Evolutionary conservation across 129 eudicot genomes (phyloP).

Genomic region (Centaurea solstitialis): DNA sequence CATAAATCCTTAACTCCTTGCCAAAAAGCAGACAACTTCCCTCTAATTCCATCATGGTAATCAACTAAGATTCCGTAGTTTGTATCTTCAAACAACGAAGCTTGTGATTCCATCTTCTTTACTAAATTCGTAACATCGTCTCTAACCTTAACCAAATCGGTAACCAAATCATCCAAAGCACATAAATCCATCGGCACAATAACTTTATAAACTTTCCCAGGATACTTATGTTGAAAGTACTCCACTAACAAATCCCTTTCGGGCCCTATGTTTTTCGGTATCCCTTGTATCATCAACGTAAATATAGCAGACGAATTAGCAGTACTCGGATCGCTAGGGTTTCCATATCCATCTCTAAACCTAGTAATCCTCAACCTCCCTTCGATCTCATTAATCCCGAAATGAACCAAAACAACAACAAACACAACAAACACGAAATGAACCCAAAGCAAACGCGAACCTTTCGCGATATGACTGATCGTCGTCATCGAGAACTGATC

Average conservation of each 20-base stretch:
- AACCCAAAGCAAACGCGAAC: slow-evolving; percentile 73
- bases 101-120: slow-evolving; percentile 60
- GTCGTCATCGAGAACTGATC: slow-evolving; percentile 94
- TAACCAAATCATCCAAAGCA: slow-evolving; percentile 85
- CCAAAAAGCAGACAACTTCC: slow-evolving; percentile 39
- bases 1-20: slow-evolving; percentile 59
- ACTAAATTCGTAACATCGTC: slow-evolving; percentile 74
- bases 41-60: slow-evolving; percentile 33
- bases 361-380: slow-evolving; percentile 62
- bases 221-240: slow-evolving; percentile 77
- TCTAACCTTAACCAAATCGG: slow-evolving; percentile 82
- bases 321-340: slow-evolving; percentile 57
- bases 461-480: slow-evolving; percentile 69
- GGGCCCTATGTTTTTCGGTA: slow-evolving; percentile 72
- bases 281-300: slow-evolving; percentile 81
- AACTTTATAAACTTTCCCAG: slow-evolving; percentile 77
- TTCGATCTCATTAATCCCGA: slow-evolving; percentile 65
- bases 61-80: slow-evolving; percentile 29
- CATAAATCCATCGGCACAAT: slow-evolving; percentile 94
- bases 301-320: slow-evolving; percentile 69
- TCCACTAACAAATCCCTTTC: slow-evolving; percentile 66
- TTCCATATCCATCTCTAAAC: slow-evolving; percentile 88
- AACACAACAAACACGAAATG: slow-evolving; percentile 65
- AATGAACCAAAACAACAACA: slow-evolving; percentile 68
- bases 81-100: slow-evolving; percentile 38